Base-by-base conservation (phyloP, 345 rosid genomes). In the Salix koriyanagi region DNA sequence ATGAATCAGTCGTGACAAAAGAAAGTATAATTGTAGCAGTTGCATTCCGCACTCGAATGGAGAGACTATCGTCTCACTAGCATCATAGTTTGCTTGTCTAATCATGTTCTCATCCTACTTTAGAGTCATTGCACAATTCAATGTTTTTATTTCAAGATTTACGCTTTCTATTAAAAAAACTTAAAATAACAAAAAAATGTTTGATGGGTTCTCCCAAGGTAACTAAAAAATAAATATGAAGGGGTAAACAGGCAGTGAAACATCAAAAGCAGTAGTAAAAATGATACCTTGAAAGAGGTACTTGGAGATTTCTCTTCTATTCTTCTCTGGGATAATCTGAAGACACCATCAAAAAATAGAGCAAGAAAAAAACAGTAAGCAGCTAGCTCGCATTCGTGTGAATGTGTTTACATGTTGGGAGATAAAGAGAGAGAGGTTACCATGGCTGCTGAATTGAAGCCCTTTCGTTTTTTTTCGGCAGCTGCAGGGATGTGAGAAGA, bases 251-350 rank as follows among this genome's bases (percentile, higher is more conserved):
- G 62, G 10, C 13, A n/a, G 25, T 1, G 23, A 56, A 56, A 56
- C 26, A 56, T 56, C 2, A 9, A 9, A 19, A 5, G 60, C 60
- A 54, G 21, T 19, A 21, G 19, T 52, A 6, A 41, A 41, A 41
- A 16, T 52, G 21, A 18, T 42, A 69, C 82, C 82, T 75, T 79
- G 82, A 65, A 79, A 79, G 61, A 79, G 82, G 54, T 79, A 75
- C 46, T 75, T 79, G 0, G 78, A 79, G 67, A 79, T 79, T 44
- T 79, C 79, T 42, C 75, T 79, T 64, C 82, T 75, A 72, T 79
- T 79, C 79, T 79, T 79, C 78, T 79, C 72, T 15, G 82, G 23
- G 32, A 79, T 79, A 65, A 79, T 79, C 82, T 79, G 67, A 65
- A 56, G 62, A n/a, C 5, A 56, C 4, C 28, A 56, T 3, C 37